A percentile compares a stretch with the other conserved stretches of the same genome.
Evolutionary conservation across 2,329 filamentous ascomycete species (phyloP).

Genomic region (Paecilomyces niveus): DNA sequence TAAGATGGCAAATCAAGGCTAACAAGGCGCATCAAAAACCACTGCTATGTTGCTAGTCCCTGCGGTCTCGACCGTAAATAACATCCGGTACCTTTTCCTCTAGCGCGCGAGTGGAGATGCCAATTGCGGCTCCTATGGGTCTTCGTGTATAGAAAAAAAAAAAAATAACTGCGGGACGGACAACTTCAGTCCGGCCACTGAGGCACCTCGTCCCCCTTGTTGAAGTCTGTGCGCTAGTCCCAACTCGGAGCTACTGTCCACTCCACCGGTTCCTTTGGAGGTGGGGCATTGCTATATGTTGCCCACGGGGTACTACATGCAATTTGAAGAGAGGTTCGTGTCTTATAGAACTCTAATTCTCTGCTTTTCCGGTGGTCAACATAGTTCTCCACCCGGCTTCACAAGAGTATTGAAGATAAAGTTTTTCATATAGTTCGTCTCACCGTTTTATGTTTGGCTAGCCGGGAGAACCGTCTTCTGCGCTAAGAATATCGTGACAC

Average conservation of each 20-base stretch:
- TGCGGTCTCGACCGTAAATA: neutral
- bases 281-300: neutral
- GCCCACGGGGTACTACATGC: neutral
- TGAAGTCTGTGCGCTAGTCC: neutral
- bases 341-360: neutral
- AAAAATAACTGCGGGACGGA: neutral
- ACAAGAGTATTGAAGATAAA: neutral
- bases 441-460: neutral
- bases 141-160: neutral
- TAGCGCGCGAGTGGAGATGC: neutral
- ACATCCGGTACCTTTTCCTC: neutral
- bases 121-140: neutral
- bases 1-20: neutral
- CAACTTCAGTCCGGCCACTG: neutral
- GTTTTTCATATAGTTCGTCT: neutral
- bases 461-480: neutral
- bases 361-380: neutral
- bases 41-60: neutral
- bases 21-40: neutral
- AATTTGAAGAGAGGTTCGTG: neutral
- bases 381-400: neutral
- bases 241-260: neutral
- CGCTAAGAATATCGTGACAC: neutral
- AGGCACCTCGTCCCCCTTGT: neutral
- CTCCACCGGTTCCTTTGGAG: neutral